phyloP scores from a whole-genome alignment of 2,329 filamentous ascomycete species.

The Colletotrichum endophyticum region DNA sequence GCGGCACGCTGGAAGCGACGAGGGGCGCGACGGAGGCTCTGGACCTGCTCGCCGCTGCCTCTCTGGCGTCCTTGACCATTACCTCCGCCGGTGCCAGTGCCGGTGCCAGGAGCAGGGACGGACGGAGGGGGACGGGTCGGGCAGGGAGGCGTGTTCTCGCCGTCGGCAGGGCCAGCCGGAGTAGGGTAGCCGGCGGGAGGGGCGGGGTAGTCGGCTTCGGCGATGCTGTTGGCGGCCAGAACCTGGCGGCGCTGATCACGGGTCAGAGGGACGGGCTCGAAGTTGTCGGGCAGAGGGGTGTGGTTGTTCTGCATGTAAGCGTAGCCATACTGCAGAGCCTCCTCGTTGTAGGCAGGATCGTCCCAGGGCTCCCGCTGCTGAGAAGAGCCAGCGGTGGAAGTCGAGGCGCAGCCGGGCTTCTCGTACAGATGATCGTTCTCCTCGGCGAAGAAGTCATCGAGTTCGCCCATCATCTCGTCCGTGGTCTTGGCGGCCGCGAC shows the following conservation, averaged over 20 bases:
- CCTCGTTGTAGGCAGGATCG: conserved; percentile 3
- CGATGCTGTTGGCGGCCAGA: background rate
- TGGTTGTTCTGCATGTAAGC: conserved; percentile 3
- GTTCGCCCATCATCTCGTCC: background rate
- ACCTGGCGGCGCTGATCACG: background rate
- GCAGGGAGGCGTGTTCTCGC: background rate
- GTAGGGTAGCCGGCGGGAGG: conserved; percentile 2
- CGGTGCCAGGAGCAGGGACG: background rate
- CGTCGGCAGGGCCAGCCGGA: background rate
- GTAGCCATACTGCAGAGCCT: conserved; percentile 5
- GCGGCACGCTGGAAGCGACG: conserved; percentile 13
- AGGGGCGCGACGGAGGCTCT: conserved; percentile 8
- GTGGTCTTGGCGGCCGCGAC: background rate
- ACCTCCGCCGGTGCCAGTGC: background rate
- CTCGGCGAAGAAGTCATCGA: conserved; percentile 14
- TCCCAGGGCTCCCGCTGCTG: background rate
- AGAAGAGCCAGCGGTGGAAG: background rate
- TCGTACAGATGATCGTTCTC: background rate
- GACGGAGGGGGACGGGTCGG: background rate
- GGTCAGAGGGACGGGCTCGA: conserved; percentile 1
- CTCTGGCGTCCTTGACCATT: background rate
- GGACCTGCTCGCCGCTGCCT: background rate
- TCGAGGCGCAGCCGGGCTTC: background rate
- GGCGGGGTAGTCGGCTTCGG: conserved; percentile 5
- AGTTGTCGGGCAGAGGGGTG: background rate